A percentile compares a stretch with the other conserved stretches of the same genome.
Conservation (phyloP, 2,329 filamentous ascomycete genomes). For the Sporothrix curviconia region DNA sequence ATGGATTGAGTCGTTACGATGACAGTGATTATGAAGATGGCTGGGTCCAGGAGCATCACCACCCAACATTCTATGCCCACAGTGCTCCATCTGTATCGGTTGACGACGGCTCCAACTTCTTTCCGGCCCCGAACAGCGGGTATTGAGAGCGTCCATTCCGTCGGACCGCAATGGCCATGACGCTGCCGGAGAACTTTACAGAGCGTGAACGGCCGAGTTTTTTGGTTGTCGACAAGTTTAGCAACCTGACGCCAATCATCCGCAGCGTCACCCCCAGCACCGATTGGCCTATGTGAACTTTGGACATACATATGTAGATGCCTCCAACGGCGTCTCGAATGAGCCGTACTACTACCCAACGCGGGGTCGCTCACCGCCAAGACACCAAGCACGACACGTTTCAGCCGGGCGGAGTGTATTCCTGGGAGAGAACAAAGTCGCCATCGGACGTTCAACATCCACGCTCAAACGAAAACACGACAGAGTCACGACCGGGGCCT, state of each 20-base stretch:
- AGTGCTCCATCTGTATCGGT: constrained; percentile 31
- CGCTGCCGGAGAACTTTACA: background rate
- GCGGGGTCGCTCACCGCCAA: constrained; percentile 47
- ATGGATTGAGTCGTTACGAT: constrained; percentile 20
- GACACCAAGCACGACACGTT: background rate
- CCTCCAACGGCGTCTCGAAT: constrained; percentile 30
- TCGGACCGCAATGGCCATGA: background rate
- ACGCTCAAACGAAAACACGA: no score
- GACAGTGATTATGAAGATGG: constrained; percentile 26
- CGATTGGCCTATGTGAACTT: constrained; percentile 37
- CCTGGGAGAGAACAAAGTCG: background rate
- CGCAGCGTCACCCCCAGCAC: constrained; percentile 36
- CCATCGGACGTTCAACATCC: no score
- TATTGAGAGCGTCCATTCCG: background rate
- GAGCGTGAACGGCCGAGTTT: constrained; percentile 32
- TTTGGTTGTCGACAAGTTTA: constrained; percentile 29
- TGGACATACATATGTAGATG: constrained; percentile 32
- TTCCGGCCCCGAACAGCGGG: constrained; percentile 1
- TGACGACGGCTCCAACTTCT: constrained; percentile 33
- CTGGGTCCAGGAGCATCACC: constrained; percentile 16
- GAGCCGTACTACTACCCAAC: constrained; percentile 41
- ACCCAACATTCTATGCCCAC: constrained; percentile 18
- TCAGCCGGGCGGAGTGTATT: background rate
- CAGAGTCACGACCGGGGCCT: background rate
- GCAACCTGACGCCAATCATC: constrained; percentile 30